A percentile compares a stretch with the other conserved stretches of the same genome.
Conservation (phyloP, 2,329 filamentous ascomycete genomes). For the Fusarium brachygibbosum region DNA sequence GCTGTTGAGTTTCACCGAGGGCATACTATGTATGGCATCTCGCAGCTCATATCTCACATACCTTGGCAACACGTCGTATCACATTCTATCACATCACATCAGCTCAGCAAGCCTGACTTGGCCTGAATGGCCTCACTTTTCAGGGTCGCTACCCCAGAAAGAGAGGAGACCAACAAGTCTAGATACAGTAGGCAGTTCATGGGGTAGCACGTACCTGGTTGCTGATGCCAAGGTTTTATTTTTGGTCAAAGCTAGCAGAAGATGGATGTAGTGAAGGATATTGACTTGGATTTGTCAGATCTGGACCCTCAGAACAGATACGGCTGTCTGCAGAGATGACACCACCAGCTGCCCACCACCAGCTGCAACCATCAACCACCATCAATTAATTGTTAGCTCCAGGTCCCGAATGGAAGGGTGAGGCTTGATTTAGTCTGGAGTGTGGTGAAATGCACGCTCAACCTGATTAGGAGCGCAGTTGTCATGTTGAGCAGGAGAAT, state of each 20-base stretch:
- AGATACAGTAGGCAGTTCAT: conserved; percentile 7
- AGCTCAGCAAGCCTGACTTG: neutral
- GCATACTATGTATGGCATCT: conserved; percentile 20
- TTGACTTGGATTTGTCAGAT: conserved; percentile 35
- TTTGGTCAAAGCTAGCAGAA: conserved; percentile 8
- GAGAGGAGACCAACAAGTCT: conserved; percentile 10
- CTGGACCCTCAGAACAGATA: conserved; percentile 37
- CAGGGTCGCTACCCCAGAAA: neutral
- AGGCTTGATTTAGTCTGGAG: conserved; percentile 3
- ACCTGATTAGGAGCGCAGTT: conserved; percentile 10
- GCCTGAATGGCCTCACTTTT: conserved; percentile 7
- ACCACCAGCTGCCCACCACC: conserved; percentile 37
- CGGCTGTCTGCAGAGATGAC: conserved; percentile 40
- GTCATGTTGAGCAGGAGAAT: conserved; percentile 6
- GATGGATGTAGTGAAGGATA: neutral
- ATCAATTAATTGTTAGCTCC: conserved; percentile 13
- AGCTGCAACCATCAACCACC: conserved; percentile 12
- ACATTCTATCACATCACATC: conserved; percentile 29
- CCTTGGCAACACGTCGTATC: conserved; percentile 20
- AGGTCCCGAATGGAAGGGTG: conserved; percentile 20
- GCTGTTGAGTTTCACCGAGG: conserved; percentile 17
- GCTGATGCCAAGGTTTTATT: conserved; percentile 23
- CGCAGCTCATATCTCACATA: conserved; percentile 28
- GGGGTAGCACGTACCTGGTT: conserved; percentile 19
- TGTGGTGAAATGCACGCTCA: conserved; percentile 23